Evolutionary conservation across 2,329 filamentous ascomycete species (phyloP).

Genomic region (Trichoderma brevicompactum): DNA sequence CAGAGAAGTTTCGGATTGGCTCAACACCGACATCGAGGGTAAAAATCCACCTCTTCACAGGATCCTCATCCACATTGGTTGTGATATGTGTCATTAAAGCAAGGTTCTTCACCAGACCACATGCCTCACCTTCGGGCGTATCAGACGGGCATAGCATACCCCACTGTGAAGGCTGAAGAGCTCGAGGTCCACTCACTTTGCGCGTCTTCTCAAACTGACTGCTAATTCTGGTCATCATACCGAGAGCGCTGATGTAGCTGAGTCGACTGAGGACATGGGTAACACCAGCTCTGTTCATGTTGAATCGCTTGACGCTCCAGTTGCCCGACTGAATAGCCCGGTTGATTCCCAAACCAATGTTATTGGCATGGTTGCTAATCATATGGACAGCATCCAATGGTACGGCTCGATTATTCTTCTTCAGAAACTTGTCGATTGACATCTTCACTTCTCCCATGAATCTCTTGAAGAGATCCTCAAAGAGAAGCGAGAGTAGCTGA

Average conservation of each 20-base stretch:
- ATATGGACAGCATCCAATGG: slow-evolving; percentile 86
- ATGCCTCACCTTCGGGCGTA: slow-evolving; percentile 97
- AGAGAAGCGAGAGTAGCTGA: slow-evolving; percentile 88
- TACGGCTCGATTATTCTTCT: slow-evolving; percentile 87
- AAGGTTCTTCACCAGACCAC: slow-evolving; percentile 96
- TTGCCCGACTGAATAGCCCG: slow-evolving; percentile 96
- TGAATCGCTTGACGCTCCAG: slow-evolving; percentile 97
- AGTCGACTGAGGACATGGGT: slow-evolving; percentile 94
- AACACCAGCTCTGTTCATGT: slow-evolving; percentile 96
- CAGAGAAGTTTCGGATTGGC: slow-evolving; percentile 70
- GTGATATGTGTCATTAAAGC: slow-evolving; percentile 99
- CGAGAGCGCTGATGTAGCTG: slow-evolving; percentile 94
- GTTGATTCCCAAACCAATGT: slow-evolving; percentile 92
- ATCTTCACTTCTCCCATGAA: slow-evolving; percentile 88
- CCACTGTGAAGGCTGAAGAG: slow-evolving; percentile 95
- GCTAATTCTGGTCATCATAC: slow-evolving; percentile 99
- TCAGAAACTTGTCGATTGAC: slow-evolving; percentile 92
- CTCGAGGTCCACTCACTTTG: slow-evolving; percentile 94
- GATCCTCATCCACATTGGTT: slow-evolving; percentile 90
- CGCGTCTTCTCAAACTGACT: slow-evolving; percentile 99
- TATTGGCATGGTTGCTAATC: slow-evolving; percentile 80
- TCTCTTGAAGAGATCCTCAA: slow-evolving; percentile 97
- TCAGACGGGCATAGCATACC: slow-evolving; percentile 98
- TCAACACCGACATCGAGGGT: slow-evolving; percentile 84
- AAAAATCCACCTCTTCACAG: slow-evolving; percentile 84